A percentile compares a stretch with the other conserved stretches of the same genome.
Evolutionary conservation across 1,284 basidiomycete genomes (phyloP).

Genomic region (Inonotus obliquus): DNA sequence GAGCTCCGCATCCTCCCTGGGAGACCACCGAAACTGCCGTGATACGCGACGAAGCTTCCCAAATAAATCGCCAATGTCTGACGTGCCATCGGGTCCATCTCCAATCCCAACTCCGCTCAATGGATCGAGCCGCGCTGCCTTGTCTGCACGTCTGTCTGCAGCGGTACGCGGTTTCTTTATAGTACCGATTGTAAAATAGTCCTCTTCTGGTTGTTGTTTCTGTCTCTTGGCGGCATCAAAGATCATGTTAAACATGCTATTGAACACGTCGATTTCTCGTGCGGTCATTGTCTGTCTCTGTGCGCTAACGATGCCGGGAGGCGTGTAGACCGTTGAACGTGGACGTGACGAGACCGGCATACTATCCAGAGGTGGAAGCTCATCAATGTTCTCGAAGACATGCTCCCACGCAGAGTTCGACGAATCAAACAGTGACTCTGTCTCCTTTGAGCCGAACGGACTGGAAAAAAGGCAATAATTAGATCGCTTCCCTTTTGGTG

Average conservation of each 20-base stretch:
- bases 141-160: slow-evolving; percentile 19
- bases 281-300: slow-evolving; percentile 61
- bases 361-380: slow-evolving; percentile 24
- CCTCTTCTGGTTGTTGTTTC: slow-evolving; percentile 16
- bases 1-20: slow-evolving; percentile 44
- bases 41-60: slow-evolving; percentile 45
- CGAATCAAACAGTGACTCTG: slow-evolving; percentile 9
- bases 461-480: not conserved
- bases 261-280: slow-evolving; percentile 58
- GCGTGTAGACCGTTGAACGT: slow-evolving; percentile 14
- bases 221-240: slow-evolving; percentile 49
- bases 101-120: slow-evolving; percentile 25
- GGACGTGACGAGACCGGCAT: slow-evolving; percentile 12
- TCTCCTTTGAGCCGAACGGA: not conserved
- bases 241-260: slow-evolving; percentile 69
- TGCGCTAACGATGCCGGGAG: slow-evolving; percentile 22
- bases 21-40: slow-evolving; percentile 46
- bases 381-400: slow-evolving; percentile 43
- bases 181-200: not conserved
- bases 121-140: slow-evolving; percentile 19
- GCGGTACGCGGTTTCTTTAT: not conserved
- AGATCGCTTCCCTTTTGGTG: not conserved
- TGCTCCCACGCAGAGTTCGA: slow-evolving; percentile 49
- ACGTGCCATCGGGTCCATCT: slow-evolving; percentile 19
- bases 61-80: slow-evolving; percentile 37